phyloP scores from a whole-genome alignment of 805 yeast species.

The Candida wancherniae region DNA sequence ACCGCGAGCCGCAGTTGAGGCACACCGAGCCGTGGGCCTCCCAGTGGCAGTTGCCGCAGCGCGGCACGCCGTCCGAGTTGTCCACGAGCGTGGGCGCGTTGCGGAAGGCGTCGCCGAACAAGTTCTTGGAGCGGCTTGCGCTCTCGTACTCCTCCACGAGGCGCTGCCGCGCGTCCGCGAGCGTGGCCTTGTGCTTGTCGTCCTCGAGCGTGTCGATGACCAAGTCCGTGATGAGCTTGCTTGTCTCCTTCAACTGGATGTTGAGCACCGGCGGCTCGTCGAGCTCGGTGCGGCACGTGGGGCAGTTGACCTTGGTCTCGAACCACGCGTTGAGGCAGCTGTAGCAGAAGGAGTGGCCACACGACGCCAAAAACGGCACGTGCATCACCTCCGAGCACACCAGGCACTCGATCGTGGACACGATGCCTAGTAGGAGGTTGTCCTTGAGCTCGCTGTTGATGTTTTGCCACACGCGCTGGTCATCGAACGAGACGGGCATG shows the following conservation, averaged over 20 bases:
- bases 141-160: slow-evolving; percentile 31
- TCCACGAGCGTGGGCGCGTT: slow-evolving; percentile 52
- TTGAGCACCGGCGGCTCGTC: slow-evolving; percentile 50
- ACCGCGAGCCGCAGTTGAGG: slow-evolving; percentile 59
- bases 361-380: slow-evolving; percentile 55
- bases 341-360: slow-evolving; percentile 78
- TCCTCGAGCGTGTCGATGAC: slow-evolving; percentile 31
- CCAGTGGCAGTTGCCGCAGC: slow-evolving; percentile 79
- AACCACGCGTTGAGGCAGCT: slow-evolving; percentile 62
- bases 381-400: slow-evolving; percentile 68
- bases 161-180: slow-evolving; percentile 23
- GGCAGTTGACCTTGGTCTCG: slow-evolving; percentile 54
- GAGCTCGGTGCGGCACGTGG: slow-evolving; percentile 55
- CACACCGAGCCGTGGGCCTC: slow-evolving; percentile 67
- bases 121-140: slow-evolving; percentile 32
- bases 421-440: slow-evolving; percentile 17
- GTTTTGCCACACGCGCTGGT: slow-evolving; percentile 11
- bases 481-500: slow-evolving; percentile 16
- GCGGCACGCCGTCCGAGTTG: slow-evolving; percentile 63
- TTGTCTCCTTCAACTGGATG: slow-evolving; percentile 44
- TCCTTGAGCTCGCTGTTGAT: slow-evolving; percentile 20
- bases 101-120: slow-evolving; percentile 51
- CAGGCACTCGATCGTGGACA: slow-evolving; percentile 45
- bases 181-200: slow-evolving; percentile 18
- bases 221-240: slow-evolving; percentile 33